phyloP scores from a whole-genome alignment of 352 stramenopile genomes.

The Globisporangium orthogonon region DNA sequence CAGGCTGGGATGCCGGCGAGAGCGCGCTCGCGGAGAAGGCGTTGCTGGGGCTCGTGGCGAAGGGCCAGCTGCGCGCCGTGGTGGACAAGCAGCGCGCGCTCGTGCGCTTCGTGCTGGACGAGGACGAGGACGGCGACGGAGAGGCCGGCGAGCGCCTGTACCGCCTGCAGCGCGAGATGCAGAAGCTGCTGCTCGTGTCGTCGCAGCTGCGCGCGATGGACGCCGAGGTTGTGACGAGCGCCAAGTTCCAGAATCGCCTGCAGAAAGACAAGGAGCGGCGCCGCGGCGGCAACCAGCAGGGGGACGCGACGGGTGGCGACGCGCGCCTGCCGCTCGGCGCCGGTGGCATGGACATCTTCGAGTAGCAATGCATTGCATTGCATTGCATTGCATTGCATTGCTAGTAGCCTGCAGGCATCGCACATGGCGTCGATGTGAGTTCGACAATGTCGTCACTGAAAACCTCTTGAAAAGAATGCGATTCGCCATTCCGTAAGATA shows the following conservation, averaged over 20 bases:
- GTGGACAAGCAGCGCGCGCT: slow-evolving; percentile 76
- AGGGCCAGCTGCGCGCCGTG: slow-evolving; percentile 49
- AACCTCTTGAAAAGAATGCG: background rate
- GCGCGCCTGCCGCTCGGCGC: slow-evolving; percentile 19
- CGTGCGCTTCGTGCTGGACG: slow-evolving; percentile 70
- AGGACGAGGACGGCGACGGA: slow-evolving; percentile 37
- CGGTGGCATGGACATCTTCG: slow-evolving; percentile 49
- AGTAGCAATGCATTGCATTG: slow-evolving; percentile 14
- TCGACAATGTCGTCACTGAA: background rate
- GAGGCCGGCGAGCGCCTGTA: slow-evolving; percentile 28
- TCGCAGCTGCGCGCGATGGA: slow-evolving; percentile 71
- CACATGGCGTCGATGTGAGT: background rate
- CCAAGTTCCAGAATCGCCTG: slow-evolving; percentile 69
- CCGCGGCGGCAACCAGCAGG: slow-evolving; percentile 37
- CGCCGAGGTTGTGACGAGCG: slow-evolving; percentile 72
- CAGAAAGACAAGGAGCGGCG: slow-evolving; percentile 78
- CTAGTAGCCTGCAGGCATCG: too few relatives aligned
- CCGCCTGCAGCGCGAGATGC: slow-evolving; percentile 63
- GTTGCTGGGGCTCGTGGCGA: slow-evolving; percentile 49
- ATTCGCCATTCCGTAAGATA: background rate
- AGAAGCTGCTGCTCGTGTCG: slow-evolving; percentile 61
- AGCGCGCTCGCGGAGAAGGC: slow-evolving; percentile 41
- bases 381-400: too few relatives aligned
- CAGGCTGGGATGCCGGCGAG: slow-evolving; percentile 30
- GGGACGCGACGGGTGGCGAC: slow-evolving; percentile 22